Evolutionary conservation across 2,329 filamentous ascomycete species (phyloP).

Genomic region (Curvularia lunata): DNA sequence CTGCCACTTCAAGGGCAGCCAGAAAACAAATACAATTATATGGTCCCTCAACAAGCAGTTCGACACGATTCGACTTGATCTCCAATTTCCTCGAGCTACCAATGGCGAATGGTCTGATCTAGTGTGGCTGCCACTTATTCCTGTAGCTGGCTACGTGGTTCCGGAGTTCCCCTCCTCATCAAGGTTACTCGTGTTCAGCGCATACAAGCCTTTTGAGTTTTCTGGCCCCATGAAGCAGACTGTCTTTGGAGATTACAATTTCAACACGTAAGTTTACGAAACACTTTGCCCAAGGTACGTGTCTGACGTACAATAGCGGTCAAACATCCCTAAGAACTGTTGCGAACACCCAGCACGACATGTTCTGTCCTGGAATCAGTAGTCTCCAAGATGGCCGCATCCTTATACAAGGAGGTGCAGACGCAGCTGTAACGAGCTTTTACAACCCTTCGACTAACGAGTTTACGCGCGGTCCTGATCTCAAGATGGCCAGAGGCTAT

Average conservation of each 20-base stretch:
- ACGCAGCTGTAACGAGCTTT: conserved; percentile 55
- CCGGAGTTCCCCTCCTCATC: not conserved
- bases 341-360: conserved; percentile 57
- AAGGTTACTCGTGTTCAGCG: not conserved
- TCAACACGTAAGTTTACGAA: not conserved
- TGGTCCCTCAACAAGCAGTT: not conserved
- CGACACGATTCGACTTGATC: not conserved
- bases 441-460: conserved; percentile 50
- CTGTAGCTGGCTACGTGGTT: not conserved
- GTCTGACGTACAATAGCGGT: not conserved
- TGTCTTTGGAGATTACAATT: not conserved
- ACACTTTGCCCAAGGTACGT: too few relatives aligned
- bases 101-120: not conserved
- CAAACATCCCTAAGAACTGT: not conserved
- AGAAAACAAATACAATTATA: not conserved
- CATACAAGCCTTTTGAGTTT: not conserved
- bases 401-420: conserved; percentile 62
- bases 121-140: not conserved
- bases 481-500: conserved; percentile 66
- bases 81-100: not conserved
- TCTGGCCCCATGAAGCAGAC: not conserved
- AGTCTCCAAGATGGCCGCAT: conserved; percentile 57
- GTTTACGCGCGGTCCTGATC: conserved; percentile 57
- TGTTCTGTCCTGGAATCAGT: conserved; percentile 64
- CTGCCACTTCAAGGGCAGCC: not conserved